A percentile compares a stretch with the other conserved stretches of the same genome.
phyloP scores from a whole-genome alignment of 2,329 filamentous ascomycete species.

The Blumeria hordei region DNA sequence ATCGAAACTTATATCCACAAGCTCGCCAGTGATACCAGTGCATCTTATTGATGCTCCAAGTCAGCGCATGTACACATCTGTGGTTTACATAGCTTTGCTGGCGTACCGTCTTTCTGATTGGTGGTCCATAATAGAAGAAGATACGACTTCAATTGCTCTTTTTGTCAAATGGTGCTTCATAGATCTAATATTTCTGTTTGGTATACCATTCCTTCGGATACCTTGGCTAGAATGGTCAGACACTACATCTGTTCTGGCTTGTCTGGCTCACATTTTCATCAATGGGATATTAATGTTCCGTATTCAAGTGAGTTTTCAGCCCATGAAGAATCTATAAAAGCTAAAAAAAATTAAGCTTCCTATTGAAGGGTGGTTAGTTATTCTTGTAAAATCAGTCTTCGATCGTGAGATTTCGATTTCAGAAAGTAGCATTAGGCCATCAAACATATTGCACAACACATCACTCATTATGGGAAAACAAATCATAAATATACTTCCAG shows the following conservation, averaged over 20 bases:
- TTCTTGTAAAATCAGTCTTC: constrained; percentile 58
- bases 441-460: constrained; percentile 68
- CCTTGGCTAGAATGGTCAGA: constrained; percentile 86
- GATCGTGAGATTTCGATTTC: constrained; percentile 83
- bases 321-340: background rate
- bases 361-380: constrained; percentile 46
- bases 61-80: constrained; percentile 68
- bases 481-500: constrained; percentile 90
- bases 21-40: constrained; percentile 50
- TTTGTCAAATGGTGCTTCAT: constrained; percentile 87
- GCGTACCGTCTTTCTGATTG: constrained; percentile 80
- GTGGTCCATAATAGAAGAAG: constrained; percentile 51
- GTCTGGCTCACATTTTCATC: constrained; percentile 43
- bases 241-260: constrained; percentile 39
- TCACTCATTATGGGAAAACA: constrained; percentile 89
- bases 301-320: constrained; percentile 35
- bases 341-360: constrained; percentile 29
- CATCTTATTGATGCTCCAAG: constrained; percentile 69
- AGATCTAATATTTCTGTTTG: constrained; percentile 70
- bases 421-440: constrained; percentile 77
- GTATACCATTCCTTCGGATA: constrained; percentile 67
- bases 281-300: constrained; percentile 88
- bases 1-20: constrained; percentile 5
- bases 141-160: constrained; percentile 66
- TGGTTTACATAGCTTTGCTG: constrained; percentile 52